A percentile compares a stretch with the other conserved stretches of the same genome.
phyloP scores from a whole-genome alignment of 768 basidiomycete species.

The Xanthoconium purpureum region DNA sequence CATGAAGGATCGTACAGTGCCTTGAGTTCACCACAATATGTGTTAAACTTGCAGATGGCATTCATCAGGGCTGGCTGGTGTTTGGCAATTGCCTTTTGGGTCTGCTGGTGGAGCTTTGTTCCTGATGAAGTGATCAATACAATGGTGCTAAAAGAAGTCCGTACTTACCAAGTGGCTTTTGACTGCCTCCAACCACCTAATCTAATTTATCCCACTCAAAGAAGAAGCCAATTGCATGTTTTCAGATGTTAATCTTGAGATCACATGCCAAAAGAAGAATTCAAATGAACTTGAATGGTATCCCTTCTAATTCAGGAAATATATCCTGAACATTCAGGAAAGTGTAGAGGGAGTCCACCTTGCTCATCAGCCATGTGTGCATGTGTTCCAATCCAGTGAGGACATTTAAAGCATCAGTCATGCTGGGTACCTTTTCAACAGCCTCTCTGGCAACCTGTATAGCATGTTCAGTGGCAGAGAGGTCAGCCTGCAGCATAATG shows the following conservation, averaged over 20 bases:
- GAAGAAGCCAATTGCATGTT: no score
- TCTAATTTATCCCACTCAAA: no score
- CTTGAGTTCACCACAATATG: background rate
- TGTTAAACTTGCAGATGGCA: background rate
- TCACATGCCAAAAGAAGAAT: background rate
- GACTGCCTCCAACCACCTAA: background rate
- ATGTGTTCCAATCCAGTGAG: background rate
- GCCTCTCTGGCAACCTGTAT: background rate
- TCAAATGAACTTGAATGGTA: background rate
- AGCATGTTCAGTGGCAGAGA: background rate
- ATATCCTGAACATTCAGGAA: conserved; percentile 1
- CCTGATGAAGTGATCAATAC: background rate
- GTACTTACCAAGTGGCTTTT: background rate
- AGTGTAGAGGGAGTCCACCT: conserved; percentile 6
- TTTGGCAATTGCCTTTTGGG: background rate
- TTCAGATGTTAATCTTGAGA: background rate
- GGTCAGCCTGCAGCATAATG: background rate
- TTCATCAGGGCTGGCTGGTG: background rate
- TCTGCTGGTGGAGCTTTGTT: background rate
- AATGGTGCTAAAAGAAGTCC: background rate
- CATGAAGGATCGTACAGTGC: background rate
- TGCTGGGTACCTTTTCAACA: background rate
- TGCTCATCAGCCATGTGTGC: background rate
- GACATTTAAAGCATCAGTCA: background rate
- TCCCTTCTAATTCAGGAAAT: background rate